These are phyloP conservation scores for Uncinocarpus reesii DNA, from an alignment of 2,329 filamentous ascomycete species.

Conservation along the genomic window DNA sequence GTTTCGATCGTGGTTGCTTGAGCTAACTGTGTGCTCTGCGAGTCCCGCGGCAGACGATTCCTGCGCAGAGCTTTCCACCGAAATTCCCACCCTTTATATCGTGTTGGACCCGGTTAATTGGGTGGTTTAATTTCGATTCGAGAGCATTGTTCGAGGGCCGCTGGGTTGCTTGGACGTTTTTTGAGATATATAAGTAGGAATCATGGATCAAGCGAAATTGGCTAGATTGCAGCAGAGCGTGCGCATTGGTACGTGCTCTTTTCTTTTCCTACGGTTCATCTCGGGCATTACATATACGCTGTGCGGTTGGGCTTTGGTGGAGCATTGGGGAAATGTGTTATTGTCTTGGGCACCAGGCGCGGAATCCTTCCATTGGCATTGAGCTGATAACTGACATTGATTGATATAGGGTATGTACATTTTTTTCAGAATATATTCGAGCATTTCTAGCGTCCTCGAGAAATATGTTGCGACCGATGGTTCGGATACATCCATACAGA, in stretches of 20 bases:
- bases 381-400: conserved; percentile 16
- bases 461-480: neutral
- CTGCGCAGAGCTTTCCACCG: neutral
- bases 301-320: neutral
- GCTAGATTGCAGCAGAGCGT: conserved; percentile 56
- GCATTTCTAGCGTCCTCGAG: neutral
- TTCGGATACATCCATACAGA: neutral
- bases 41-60: neutral
- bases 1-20: conserved; percentile 5
- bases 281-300: neutral
- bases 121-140: neutral
- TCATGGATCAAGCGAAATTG: conserved; percentile 57
- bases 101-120: neutral
- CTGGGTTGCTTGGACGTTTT: conserved; percentile 4
- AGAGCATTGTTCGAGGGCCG: conserved; percentile 1
- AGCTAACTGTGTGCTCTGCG: conserved; percentile 1
- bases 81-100: neutral
- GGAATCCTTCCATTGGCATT: neutral
- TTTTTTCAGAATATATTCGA: conserved; percentile 2
- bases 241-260: conserved; percentile 55
- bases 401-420: conserved; percentile 24
- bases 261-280: neutral
- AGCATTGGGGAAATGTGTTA: neutral
- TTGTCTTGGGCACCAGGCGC: neutral
- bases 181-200: conserved; percentile 17